phyloP scores from a whole-genome alignment of 768 basidiomycete genomes.

The Mycena maculata region DNA sequence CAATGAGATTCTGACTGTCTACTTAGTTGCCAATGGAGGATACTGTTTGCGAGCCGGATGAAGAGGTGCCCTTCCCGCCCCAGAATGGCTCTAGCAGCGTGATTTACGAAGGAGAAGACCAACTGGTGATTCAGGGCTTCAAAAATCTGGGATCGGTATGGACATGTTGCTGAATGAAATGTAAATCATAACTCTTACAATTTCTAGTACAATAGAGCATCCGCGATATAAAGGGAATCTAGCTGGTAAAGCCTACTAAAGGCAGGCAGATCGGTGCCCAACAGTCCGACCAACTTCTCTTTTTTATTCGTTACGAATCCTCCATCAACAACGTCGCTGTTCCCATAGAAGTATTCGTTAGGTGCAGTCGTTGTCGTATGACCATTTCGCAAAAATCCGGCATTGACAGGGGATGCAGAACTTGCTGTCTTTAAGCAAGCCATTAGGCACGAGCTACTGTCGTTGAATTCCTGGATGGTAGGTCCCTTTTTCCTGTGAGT shows the following conservation, averaged over 20 bases:
- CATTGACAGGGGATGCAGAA: conserved; percentile 15
- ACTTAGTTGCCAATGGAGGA: neutral
- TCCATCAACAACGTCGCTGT: neutral
- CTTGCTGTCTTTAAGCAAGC: conserved; percentile 11
- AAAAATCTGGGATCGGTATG: neutral
- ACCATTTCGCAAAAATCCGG: conserved; percentile 7
- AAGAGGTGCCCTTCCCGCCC: neutral
- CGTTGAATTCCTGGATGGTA: conserved; percentile 1
- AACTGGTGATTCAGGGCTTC: neutral
- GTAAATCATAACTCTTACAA: neutral
- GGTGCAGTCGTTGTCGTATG: neutral
- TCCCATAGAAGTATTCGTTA: conserved; percentile 15
- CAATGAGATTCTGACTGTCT: neutral
- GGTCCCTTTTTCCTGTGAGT: too few species aligned
- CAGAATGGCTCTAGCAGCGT: neutral
- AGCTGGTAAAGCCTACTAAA: neutral
- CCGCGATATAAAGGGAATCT: too few species aligned
- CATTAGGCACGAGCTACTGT: neutral
- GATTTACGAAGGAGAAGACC: neutral
- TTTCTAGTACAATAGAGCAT: too few species aligned
- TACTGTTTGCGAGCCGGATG: conserved; percentile 8
- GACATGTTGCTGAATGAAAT: neutral
- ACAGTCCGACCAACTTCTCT: neutral
- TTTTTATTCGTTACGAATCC: neutral
- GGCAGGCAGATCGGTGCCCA: neutral